Base-by-base conservation (phyloP, 2,329 filamentous ascomycete species). In the Colletotrichum plurivorum region DNA sequence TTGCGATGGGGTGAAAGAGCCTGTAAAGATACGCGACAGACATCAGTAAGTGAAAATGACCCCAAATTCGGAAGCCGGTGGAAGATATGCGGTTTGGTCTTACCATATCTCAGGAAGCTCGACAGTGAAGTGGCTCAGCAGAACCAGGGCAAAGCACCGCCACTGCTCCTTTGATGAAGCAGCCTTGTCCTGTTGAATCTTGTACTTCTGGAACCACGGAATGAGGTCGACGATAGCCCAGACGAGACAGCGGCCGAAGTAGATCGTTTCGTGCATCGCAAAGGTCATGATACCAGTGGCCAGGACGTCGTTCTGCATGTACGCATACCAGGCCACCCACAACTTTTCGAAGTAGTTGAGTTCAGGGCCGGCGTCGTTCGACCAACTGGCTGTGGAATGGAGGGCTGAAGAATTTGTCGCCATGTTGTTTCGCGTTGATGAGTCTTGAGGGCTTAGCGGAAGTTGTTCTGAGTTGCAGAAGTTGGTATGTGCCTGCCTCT, bases 271-370 rank as follows among this genome's bases (percentile, higher is more conserved):
- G 85, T 99, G 96, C 89, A 98, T 93, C 74, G 92, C 83, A 81
- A 99, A 98, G 76, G 94, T 97, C 93, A 98, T 92, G 85, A 99
- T 95, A 70, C 96, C 96, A 3, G 96, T 99, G 70, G 96, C 96
- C 71, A 99, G 90, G 64, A 93, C 91, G 83, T 99, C 96, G 80
- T 99, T 98, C 81, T 97, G 93, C 92, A 98, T 97, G 88, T 91
- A 99, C 16, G 95, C 89, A 81, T 99, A 99, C 95, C 94, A 98
- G 48, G 94, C 91, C 82, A 90, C 92, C 96, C 96, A 99, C 73
- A 97, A 85, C 78, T 92, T 91, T 87, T 99, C 96, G 77, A 90
- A 84, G 72, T 93, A 86, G 82, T 94, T 97, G 77, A 98, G 90
- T 73, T 94, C 89, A 67, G 8, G 13, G 16, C 41, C 16, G 41